Base-by-base conservation (phyloP, 768 basidiomycete species). In the Collybia sp. region DNA sequence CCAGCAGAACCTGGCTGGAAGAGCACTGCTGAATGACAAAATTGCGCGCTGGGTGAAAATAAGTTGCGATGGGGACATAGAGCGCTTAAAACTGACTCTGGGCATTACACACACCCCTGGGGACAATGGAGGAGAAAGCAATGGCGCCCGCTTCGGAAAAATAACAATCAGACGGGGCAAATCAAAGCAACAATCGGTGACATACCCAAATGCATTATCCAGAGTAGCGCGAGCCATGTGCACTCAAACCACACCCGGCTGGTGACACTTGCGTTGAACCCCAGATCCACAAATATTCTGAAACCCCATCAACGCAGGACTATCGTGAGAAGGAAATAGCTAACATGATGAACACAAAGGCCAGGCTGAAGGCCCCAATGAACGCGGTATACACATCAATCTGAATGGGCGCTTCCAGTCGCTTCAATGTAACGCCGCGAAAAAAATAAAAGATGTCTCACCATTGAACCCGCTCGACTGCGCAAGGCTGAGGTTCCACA, bases 181-280 rank as follows among this genome's bases (percentile, higher is more conserved):
- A 15, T 17, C 35, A 35, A 31, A 44, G 40, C 20, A 40, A 60
- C 75, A 32, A n/a, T 30, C 19, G 40, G 8, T 8, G 25, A 25
- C 25, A 25, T 57, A 89, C 87, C 73, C 4, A 88, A 65, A 51
- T 83, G 67, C 64, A 87, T 61, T 11, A 75, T 35, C 58, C 77
- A 82, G 53, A 82, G 80, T 5, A 81, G 13, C 1, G 67, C 65
- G 31, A 81, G 64, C 85, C 85, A 88, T 17, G 62, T 40, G 52
- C 75, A 76, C 58, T 89, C 87, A 51, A 88, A 83, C 82, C 83
- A 86, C 12, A 88, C 78, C n/a, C 71, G 74, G 17, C 75, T 73
- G 16, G 79, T 71, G 37, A 83, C 58, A 6, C 76, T 62, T 58
- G 75, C 65, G 49, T 65, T 70, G 15, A 72, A 70, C 17, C 76